Evolutionary conservation across 208 protist genomes (phyloP).

Genomic region (Trypanosoma boissoni): DNA sequence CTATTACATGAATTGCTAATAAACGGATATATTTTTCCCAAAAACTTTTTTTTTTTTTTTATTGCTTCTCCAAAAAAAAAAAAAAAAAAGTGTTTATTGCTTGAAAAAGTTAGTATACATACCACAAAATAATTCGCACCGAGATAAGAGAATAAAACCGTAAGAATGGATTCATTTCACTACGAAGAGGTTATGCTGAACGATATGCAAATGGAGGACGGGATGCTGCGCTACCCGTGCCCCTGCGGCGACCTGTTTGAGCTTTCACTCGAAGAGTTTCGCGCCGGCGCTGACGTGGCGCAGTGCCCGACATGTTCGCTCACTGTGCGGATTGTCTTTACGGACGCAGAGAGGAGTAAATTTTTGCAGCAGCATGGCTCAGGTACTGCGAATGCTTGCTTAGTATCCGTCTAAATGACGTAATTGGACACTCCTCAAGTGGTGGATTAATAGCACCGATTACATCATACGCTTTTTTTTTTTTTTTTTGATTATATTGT

Average conservation of each 20-base stretch:
- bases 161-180: constrained; percentile 72
- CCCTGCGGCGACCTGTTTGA: constrained; percentile 92
- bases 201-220: constrained; percentile 80
- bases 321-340: constrained; percentile 80
- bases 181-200: constrained; percentile 87
- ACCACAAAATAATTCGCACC: background rate
- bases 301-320: constrained; percentile 90
- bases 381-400: background rate
- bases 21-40: too few relatives aligned
- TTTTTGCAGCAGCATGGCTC: constrained; percentile 31
- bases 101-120: constrained; percentile 17
- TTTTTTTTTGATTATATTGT: background rate
- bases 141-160: background rate
- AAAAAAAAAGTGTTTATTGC: background rate
- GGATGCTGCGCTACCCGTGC: constrained; percentile 80
- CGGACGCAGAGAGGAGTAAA: constrained; percentile 37
- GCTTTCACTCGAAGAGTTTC: constrained; percentile 73
- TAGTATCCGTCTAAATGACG: constrained; percentile 26
- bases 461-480: too few relatives aligned
- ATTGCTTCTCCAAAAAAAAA: background rate
- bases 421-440: too few relatives aligned
- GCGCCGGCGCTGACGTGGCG: constrained; percentile 62
- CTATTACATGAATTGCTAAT: background rate
- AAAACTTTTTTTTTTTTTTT: too few relatives aligned
- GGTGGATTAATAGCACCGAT: too few relatives aligned